A percentile compares a stretch with the other conserved stretches of the same genome.
phyloP scores from a whole-genome alignment of 306 rosid genomes.

The Inga laurina region DNA sequence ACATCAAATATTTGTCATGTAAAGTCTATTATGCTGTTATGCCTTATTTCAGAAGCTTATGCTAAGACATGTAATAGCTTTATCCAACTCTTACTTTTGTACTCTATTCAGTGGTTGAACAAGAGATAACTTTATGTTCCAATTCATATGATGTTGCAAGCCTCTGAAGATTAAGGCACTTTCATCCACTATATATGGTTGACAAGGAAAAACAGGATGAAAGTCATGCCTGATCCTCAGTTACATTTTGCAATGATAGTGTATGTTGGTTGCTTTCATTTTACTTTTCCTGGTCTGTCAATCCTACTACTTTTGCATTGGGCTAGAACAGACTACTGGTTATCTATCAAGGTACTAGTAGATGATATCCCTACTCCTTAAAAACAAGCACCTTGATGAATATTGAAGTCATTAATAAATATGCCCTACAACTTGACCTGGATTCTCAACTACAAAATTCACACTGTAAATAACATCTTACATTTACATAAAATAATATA shows the following conservation, averaged over 20 bases:
- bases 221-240: not conserved
- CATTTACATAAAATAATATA: not conserved
- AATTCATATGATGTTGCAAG: slow-evolving; percentile 9
- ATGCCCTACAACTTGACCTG: not conserved
- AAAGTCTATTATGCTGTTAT: not conserved
- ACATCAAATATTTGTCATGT: slow-evolving; percentile 5
- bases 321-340: not conserved
- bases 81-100: slow-evolving; percentile 28
- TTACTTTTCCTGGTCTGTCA: slow-evolving; percentile 5
- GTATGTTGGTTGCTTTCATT: slow-evolving; percentile 11
- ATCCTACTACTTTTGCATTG: slow-evolving; percentile 4
- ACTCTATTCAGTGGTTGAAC: slow-evolving; percentile 1
- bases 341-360: not conserved
- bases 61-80: slow-evolving; percentile 10
- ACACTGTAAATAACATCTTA: not conserved
- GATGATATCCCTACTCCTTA: not conserved
- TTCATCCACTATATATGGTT: slow-evolving; percentile 4
- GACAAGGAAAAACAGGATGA: not conserved
- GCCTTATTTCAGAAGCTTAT: slow-evolving; percentile 23
- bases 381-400: not conserved
- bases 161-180: not conserved
- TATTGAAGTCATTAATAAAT: not conserved
- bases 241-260: slow-evolving; percentile 10
- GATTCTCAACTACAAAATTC: not conserved
- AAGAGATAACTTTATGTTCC: slow-evolving; percentile 5